These are phyloP conservation scores for Harringtonia lauricola DNA, from an alignment of 2,329 filamentous ascomycete genomes.

Conservation along the genomic window DNA sequence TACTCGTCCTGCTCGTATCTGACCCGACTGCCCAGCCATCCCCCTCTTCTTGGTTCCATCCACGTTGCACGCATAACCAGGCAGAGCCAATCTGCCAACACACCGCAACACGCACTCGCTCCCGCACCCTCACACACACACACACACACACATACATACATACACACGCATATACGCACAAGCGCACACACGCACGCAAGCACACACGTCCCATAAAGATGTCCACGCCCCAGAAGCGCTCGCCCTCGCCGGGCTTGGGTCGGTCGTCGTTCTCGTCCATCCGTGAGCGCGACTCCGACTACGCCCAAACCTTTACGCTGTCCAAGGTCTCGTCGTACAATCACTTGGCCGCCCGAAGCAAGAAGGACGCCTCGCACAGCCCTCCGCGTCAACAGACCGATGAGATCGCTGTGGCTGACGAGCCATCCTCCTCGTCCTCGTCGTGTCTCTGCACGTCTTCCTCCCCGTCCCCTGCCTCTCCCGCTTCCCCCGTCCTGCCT, in stretches of 20 bases:
- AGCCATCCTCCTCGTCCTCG: slow-evolving; percentile 20
- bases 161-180: not conserved
- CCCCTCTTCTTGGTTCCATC: not conserved
- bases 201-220: not conserved
- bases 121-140: too few relatives aligned
- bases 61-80: not conserved
- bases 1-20: not conserved
- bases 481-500: slow-evolving; percentile 16
- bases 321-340: slow-evolving; percentile 51
- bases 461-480: not conserved
- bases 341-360: not conserved
- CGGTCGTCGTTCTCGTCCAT: slow-evolving; percentile 53
- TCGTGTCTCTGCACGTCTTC: not conserved
- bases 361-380: not conserved
- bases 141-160: too few relatives aligned
- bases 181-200: not conserved
- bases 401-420: slow-evolving; percentile 41
- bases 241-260: slow-evolving; percentile 11
- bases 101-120: not conserved
- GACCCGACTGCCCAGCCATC: too few relatives aligned
- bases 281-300: slow-evolving; percentile 45
- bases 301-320: slow-evolving; percentile 52
- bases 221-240: slow-evolving; percentile 8
- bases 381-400: slow-evolving; percentile 20
- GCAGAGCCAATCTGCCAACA: not conserved